Evolutionary conservation across 2,329 filamentous ascomycete genomes (phyloP).

Genomic region (Pseudogymnoascus sp.): DNA sequence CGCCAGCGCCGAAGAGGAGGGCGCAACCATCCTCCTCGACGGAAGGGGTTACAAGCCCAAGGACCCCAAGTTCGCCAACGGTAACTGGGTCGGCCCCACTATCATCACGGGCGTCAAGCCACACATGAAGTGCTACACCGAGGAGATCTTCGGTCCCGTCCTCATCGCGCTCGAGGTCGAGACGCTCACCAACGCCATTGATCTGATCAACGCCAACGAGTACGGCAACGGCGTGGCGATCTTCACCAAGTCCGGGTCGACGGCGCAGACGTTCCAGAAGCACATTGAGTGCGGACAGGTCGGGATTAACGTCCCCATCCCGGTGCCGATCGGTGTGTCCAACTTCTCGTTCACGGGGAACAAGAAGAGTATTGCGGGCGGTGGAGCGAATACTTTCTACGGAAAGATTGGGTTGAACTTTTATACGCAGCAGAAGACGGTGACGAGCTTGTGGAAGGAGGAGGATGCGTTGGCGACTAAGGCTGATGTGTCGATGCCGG

Average conservation of each 20-base stretch:
- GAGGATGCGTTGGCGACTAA: slow-evolving; percentile 79
- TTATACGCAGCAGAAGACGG: slow-evolving; percentile 96
- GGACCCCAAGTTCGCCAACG: slow-evolving; percentile 63
- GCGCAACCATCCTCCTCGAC: slow-evolving; percentile 74
- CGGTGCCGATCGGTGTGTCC: slow-evolving; percentile 48
- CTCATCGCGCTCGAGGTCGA: slow-evolving; percentile 72
- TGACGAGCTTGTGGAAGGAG: slow-evolving; percentile 82
- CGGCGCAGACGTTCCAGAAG: slow-evolving; percentile 69
- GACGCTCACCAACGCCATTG: slow-evolving; percentile 70
- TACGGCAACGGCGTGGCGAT: slow-evolving; percentile 83
- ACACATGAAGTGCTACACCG: slow-evolving; percentile 74
- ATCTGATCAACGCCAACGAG: slow-evolving; percentile 76
- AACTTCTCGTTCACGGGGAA: slow-evolving; percentile 68
- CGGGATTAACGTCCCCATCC: slow-evolving; percentile 77
- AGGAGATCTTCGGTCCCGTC: slow-evolving; percentile 82
- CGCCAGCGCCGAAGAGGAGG: slow-evolving; percentile 67
- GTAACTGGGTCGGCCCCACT: slow-evolving; percentile 78
- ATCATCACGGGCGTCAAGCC: slow-evolving; percentile 75
- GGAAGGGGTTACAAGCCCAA: slow-evolving; percentile 64
- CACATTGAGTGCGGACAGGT: slow-evolving; percentile 80
- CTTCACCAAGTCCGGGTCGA: slow-evolving; percentile 71
- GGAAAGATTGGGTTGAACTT: slow-evolving; percentile 87
- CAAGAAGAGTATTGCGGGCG: slow-evolving; percentile 88
- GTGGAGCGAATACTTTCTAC: slow-evolving; percentile 90
- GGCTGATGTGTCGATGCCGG: slow-evolving; percentile 85